Evolutionary conservation across 1,139 yeast species (phyloP).

Genomic region (Torulaspora pretoriensis): DNA sequence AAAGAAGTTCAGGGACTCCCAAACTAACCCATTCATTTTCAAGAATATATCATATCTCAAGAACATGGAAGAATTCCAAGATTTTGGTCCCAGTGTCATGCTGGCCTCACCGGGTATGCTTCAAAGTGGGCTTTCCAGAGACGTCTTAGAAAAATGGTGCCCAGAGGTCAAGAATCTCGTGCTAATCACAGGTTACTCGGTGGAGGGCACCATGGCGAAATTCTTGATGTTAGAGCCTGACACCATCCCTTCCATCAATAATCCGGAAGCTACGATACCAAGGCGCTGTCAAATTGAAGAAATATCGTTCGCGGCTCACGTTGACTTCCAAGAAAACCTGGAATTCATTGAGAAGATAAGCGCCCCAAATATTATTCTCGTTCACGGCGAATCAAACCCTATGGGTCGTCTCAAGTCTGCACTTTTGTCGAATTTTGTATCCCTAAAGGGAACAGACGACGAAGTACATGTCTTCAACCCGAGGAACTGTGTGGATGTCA

Average conservation of each 20-base stretch:
- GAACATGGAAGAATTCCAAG: constrained; percentile 80
- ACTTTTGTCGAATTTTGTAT: constrained; percentile 75
- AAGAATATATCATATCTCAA: constrained; percentile 78
- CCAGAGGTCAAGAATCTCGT: constrained; percentile 91
- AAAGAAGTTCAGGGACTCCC: constrained; percentile 68
- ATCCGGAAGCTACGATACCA: constrained; percentile 81
- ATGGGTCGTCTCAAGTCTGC: constrained; percentile 98
- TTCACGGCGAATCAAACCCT: constrained; percentile 97
- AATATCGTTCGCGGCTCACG: constrained; percentile 97
- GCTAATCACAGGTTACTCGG: constrained; percentile 92
- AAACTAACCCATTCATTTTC: constrained; percentile 84
- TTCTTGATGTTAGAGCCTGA: constrained; percentile 81
- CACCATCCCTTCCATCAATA: constrained; percentile 73
- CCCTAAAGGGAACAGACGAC: constrained; percentile 76
- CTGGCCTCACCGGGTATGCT: constrained; percentile 98
- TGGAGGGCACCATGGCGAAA: constrained; percentile 97
- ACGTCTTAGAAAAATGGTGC: constrained; percentile 90
- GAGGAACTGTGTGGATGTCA: constrained; percentile 78
- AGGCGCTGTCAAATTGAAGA: constrained; percentile 89
- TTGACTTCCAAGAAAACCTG: constrained; percentile 89
- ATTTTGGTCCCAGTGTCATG: constrained; percentile 92
- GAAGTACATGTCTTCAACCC: constrained; percentile 95
- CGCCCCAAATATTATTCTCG: constrained; percentile 79
- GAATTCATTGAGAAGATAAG: constrained; percentile 84
- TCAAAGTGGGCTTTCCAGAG: constrained; percentile 92